Conservation (phyloP, 306 rosid species). For the Amphicarpaea edgeworthii region DNA sequence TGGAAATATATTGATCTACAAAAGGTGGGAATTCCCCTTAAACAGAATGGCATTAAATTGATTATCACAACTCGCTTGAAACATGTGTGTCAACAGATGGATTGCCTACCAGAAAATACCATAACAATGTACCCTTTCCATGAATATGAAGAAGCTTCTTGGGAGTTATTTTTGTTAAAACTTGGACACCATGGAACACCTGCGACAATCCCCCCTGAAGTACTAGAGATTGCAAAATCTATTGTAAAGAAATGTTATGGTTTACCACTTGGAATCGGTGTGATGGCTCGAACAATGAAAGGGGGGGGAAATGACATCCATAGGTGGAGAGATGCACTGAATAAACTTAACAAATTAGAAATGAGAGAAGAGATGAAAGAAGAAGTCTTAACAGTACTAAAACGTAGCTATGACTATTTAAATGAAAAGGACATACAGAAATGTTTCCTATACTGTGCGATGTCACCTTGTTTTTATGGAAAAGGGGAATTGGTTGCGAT, state of each 20-base stretch:
- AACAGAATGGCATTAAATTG: conserved; percentile 35
- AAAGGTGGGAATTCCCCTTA: conserved; percentile 39
- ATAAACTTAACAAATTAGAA: too few relatives aligned
- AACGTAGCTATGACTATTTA: too few relatives aligned
- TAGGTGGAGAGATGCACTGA: too few relatives aligned
- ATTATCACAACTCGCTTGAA: conserved; percentile 43
- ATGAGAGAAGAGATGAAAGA: too few relatives aligned
- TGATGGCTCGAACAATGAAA: conserved; percentile 31
- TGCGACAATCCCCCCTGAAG: background rate
- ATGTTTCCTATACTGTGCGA: too few relatives aligned
- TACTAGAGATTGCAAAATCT: background rate
- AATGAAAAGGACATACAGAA: too few relatives aligned
- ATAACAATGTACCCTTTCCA: background rate
- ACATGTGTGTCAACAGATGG: conserved; percentile 33
- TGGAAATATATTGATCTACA: conserved; percentile 42
- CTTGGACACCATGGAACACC: background rate
- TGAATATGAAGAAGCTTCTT: background rate
- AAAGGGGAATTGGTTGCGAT: background rate
- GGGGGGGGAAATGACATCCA: background rate
- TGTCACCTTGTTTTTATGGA: too few relatives aligned
- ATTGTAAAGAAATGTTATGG: background rate
- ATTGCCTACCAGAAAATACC: background rate
- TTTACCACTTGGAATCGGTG: too few relatives aligned
- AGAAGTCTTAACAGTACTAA: too few relatives aligned
- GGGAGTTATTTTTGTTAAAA: conserved; percentile 37